Percentiles rank a stretch among this genome's conserved stretches.
Evolutionary conservation across 2,329 filamentous ascomycete species (phyloP).

Genomic region (Reticulascus tulasneorum): DNA sequence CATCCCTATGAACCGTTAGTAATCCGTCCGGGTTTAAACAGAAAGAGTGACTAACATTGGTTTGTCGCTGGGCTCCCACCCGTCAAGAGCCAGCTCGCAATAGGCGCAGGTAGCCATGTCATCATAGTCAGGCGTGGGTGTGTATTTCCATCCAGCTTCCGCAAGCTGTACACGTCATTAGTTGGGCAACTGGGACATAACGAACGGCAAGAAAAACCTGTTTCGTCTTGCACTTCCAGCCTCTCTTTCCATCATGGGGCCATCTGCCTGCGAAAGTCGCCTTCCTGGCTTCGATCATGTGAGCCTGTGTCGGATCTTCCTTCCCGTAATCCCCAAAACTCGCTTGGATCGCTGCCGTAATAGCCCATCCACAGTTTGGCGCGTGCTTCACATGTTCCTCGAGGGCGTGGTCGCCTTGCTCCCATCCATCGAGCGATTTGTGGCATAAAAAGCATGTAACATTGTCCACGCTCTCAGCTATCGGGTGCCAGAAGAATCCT

Average conservation of each 20-base stretch:
- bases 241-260: constrained; percentile 85
- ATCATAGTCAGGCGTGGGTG: constrained; percentile 74
- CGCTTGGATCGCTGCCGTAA: constrained; percentile 61
- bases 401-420: constrained; percentile 77
- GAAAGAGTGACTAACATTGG: constrained; percentile 62
- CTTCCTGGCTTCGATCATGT: constrained; percentile 72
- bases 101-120: constrained; percentile 91
- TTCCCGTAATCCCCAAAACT: constrained; percentile 58
- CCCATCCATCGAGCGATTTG: constrained; percentile 87
- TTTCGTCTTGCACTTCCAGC: constrained; percentile 84
- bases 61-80: constrained; percentile 91
- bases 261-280: constrained; percentile 81
- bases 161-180: constrained; percentile 60
- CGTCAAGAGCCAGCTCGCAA: constrained; percentile 83
- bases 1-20: constrained; percentile 55
- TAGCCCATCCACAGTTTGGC: constrained; percentile 80
- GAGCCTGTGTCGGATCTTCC: constrained; percentile 69
- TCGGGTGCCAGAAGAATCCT: constrained; percentile 86
- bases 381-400: constrained; percentile 83
- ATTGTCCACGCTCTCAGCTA: constrained; percentile 74
- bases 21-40: not conserved
- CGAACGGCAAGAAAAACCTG: constrained; percentile 55
- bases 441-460: constrained; percentile 84
- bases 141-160: constrained; percentile 91
- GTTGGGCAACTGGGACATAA: constrained; percentile 1